These are phyloP conservation scores for Neoascochyta sp. DNA, from an alignment of 2,329 filamentous ascomycete genomes.

Conservation along the genomic window DNA sequence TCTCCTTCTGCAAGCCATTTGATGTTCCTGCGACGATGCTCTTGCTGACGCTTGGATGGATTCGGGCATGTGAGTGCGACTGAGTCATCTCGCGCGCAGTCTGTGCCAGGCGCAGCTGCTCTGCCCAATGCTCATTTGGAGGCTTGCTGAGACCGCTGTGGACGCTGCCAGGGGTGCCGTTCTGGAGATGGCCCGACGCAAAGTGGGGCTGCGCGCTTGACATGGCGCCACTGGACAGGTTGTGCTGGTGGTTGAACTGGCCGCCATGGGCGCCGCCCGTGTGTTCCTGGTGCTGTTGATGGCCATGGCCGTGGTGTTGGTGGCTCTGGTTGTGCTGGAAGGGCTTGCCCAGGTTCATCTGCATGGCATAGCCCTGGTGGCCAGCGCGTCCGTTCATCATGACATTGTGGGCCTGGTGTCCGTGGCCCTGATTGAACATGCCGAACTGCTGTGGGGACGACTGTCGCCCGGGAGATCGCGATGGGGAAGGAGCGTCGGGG, in stretches of 20 bases:
- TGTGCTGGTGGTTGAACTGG: slow-evolving; percentile 60
- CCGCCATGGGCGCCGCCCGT: slow-evolving; percentile 48
- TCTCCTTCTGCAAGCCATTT: slow-evolving; percentile 48
- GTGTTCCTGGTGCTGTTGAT: slow-evolving; percentile 60
- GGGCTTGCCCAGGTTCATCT: slow-evolving; percentile 65
- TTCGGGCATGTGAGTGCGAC: slow-evolving; percentile 70
- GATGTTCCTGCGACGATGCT: slow-evolving; percentile 56
- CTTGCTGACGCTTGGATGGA: slow-evolving; percentile 67
- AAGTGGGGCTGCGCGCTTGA: slow-evolving; percentile 63
- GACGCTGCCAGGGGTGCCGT: slow-evolving; percentile 55
- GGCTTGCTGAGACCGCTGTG: slow-evolving; percentile 56
- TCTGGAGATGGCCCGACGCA: slow-evolving; percentile 56
- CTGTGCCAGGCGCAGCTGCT: slow-evolving; percentile 77
- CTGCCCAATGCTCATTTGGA: slow-evolving; percentile 75
- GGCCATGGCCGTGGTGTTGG: slow-evolving; percentile 51
- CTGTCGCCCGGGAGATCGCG: slow-evolving; percentile 54
- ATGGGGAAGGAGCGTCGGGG: slow-evolving; percentile 55
- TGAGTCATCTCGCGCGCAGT: slow-evolving; percentile 67
- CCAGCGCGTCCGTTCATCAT: slow-evolving; percentile 69
- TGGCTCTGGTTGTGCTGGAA: slow-evolving; percentile 58
- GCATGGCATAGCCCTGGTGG: slow-evolving; percentile 52
- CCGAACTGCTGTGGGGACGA: slow-evolving; percentile 49
- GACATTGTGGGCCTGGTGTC: slow-evolving; percentile 67
- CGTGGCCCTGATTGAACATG: slow-evolving; percentile 67
- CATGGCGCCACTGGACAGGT: slow-evolving; percentile 58